phyloP scores from a whole-genome alignment of 2,329 filamentous ascomycete genomes.

The Colletotrichum sp. region DNA sequence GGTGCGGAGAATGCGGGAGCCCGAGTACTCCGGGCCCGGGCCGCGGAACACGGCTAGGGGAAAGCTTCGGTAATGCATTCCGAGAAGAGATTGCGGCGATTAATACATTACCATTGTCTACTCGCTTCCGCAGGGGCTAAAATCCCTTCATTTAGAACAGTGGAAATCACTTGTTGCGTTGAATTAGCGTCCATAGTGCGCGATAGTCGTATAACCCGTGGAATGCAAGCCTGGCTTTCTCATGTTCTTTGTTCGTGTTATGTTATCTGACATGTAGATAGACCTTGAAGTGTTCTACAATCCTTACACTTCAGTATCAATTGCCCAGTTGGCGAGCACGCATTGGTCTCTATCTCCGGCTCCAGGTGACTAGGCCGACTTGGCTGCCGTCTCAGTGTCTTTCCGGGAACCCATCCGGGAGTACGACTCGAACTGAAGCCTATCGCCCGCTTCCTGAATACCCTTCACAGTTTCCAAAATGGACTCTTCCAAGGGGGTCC shows the following conservation, averaged over 20 bases:
- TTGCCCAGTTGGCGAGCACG: too few relatives aligned
- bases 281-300: neutral
- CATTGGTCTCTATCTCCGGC: neutral
- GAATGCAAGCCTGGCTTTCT: neutral
- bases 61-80: neutral
- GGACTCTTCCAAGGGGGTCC: neutral
- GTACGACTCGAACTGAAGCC: neutral
- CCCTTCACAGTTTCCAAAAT: neutral
- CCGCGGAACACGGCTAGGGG: neutral
- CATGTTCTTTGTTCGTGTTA: neutral
- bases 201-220: neutral
- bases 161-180: neutral
- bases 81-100: neutral
- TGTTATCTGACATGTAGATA: neutral
- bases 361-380: neutral
- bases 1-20: neutral
- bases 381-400: neutral
- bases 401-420: neutral
- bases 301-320: too few relatives aligned
- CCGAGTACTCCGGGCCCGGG: neutral
- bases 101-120: accelerated
- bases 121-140: accelerated
- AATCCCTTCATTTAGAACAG: neutral
- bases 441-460: neutral
- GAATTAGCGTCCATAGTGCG: neutral